These are phyloP conservation scores for Trebouxia sp. DNA, from an alignment of 139 green algal genomes.

Conservation along the genomic window DNA sequence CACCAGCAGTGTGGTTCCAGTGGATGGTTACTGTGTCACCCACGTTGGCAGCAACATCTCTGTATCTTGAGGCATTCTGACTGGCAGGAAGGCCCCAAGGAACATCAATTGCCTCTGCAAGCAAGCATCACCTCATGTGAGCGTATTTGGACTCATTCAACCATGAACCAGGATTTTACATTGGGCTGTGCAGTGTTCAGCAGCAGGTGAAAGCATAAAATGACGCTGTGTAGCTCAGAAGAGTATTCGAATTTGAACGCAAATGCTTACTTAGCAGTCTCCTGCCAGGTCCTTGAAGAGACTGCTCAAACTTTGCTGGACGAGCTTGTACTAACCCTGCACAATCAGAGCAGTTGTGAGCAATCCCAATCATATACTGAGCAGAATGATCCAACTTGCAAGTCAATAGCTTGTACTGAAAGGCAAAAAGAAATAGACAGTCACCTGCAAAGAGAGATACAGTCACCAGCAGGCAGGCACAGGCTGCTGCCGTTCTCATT, in stretches of 20 bases:
- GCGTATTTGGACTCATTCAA: too few species aligned
- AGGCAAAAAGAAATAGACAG: not conserved
- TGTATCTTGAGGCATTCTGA: not conserved
- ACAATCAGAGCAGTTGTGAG: not conserved
- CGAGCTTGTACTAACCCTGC: not conserved
- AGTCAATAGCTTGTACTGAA: too few species aligned
- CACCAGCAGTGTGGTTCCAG: slow-evolving; percentile 15
- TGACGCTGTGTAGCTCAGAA: not conserved
- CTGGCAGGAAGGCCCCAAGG: not conserved
- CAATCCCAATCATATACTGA: too few species aligned
- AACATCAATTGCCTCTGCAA: slow-evolving; percentile 19
- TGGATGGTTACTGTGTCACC: slow-evolving; percentile 23
- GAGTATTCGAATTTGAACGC: too few species aligned
- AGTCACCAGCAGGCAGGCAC: not conserved
- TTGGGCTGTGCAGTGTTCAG: too few species aligned
- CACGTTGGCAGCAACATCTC: slow-evolving; percentile 3
- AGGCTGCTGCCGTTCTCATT: not conserved
- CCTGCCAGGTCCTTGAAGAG: not conserved
- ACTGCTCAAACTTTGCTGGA: not conserved
- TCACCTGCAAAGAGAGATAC: not conserved
- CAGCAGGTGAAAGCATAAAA: not conserved
- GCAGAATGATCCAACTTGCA: too few species aligned
- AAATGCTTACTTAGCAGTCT: not conserved
- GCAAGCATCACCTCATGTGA: too few species aligned
- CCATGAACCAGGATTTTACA: too few species aligned